Base-by-base conservation (phyloP, 2,329 filamentous ascomycete species). In the Paecilomyces dactylethromorphus region DNA sequence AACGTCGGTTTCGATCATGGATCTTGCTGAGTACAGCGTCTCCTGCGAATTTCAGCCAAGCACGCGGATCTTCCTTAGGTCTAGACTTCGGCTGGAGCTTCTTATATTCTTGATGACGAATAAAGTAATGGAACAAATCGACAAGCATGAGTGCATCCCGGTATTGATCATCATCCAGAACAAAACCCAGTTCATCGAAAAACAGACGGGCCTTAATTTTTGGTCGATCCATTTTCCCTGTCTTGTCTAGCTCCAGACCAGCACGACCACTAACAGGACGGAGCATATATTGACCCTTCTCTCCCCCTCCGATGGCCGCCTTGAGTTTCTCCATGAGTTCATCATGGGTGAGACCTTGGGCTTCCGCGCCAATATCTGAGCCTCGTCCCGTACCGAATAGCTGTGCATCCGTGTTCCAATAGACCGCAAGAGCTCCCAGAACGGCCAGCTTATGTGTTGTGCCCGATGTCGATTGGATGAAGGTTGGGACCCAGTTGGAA, bases 101-200 rank as follows among this genome's bases (percentile, higher is more conserved):
- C 71, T 95, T 95, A 79, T 97, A 97, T 72, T 99, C 93, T 73
- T 97, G 94, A 65, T 99, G 94, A 32, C 93, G 88, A 66, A 97
- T 90, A 74, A 97, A 99, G 76, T 96, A 97, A 74, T 99, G 94
- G 79, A 99, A 99, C 2, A 97, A 81, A 71, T 99, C 94, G 1
- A 97, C 90, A 80, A 99, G 90, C 94, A 99, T 99, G 59, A 99
- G 78, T 4, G 89, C 91, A 76, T 99, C 94, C 31, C 95, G 89
- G 71, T 99, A 99, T 72, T 99, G 94, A 64, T 97, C 86, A 64
- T 99, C 93, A 66, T 99, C 95, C 32, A 99, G 83, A n/a, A 97
- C 90, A 63, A 99, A 88, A 55, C 95, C 94, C 59, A 99, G 92
- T 70, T 99, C 95, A 69, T 99, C 93, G 67, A 99, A 99, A 1